phyloP scores from a whole-genome alignment of 257 asterid genomes.

The Perilla frutescens region DNA sequence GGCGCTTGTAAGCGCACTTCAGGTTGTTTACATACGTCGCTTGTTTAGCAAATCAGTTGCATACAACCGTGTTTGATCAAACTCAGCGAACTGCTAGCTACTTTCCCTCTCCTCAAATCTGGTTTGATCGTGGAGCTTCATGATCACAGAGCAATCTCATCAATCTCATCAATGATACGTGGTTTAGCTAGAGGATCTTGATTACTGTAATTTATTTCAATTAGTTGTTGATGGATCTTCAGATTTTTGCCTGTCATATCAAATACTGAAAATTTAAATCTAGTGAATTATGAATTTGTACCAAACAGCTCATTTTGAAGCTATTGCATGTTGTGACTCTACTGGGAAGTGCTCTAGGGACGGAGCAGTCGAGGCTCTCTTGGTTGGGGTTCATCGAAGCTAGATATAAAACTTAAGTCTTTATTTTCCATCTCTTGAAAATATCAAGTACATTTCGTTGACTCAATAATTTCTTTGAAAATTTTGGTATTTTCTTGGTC shows the following conservation, averaged over 20 bases:
- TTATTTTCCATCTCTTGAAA: too few relatives aligned
- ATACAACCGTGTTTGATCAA: slow-evolving; percentile 88
- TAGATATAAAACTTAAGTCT: too few relatives aligned
- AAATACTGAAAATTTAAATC: neutral
- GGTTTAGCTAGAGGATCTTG: slow-evolving; percentile 30
- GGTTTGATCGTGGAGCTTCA: slow-evolving; percentile 21
- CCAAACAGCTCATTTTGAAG: too few relatives aligned
- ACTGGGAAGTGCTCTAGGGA: too few relatives aligned
- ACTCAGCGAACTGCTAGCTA: slow-evolving; percentile 15
- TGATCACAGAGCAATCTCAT: slow-evolving; percentile 27
- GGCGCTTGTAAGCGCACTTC: slow-evolving; percentile 81
- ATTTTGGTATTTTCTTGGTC: too few relatives aligned
- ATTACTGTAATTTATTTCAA: slow-evolving; percentile 31
- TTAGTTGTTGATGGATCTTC: slow-evolving; percentile 20
- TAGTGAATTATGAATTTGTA: neutral
- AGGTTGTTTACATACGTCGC: slow-evolving; percentile 80
- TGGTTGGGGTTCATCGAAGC: too few relatives aligned
- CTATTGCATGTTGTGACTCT: too few relatives aligned
- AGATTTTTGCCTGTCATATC: slow-evolving; percentile 19
- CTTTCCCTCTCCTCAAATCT: slow-evolving; percentile 12
- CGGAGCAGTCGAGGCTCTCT: too few relatives aligned
- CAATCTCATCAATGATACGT: slow-evolving; percentile 28
- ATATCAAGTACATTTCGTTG: too few relatives aligned
- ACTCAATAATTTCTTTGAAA: too few relatives aligned
- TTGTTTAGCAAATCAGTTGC: slow-evolving; percentile 90